Base-by-base conservation (phyloP, 1,284 basidiomycete species). In the Amylostereum chailletii region DNA sequence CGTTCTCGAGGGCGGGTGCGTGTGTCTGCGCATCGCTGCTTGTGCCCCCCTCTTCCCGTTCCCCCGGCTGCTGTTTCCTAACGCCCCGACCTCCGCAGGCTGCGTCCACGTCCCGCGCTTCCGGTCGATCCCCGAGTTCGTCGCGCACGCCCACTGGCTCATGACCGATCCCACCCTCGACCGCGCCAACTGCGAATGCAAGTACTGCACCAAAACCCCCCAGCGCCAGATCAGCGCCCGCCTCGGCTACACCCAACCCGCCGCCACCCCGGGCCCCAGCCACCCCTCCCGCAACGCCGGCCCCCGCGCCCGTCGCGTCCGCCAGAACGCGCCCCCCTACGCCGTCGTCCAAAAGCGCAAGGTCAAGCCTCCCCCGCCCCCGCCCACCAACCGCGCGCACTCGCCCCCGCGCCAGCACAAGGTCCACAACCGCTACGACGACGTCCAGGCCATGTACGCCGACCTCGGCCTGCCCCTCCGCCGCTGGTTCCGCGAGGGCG, bases 101-200 rank as follows among this genome's bases (percentile, higher is more conserved):
- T 79, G 77, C 3, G 54, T 58, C 34, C 52, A 64, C 30, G 64
- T 66, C 41, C 65, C 60, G 32, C 73, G 76, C 38, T 92, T 90
- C 63, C 83, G 90, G 39, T 90, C 88, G 3, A 70, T 80, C 7
- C 82, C 83, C 48, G 89, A 92, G 60, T 88, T 91, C 60, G 75
- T 84, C 41, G 86, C 86, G 3, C 89, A 92, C 60, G 85, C 86
- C 2, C 68, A 79, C 52, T 92, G 89, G 89, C 74, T 92, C 2
- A 72, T 83, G 62, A 68, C 70, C 3, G 79, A 86, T 53, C 61
- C 69, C 0, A 71, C 69, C 2, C 58, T 72, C 54, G 64, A 76
- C 55, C 64, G 68, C 27, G 55, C 62, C 0, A 75, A 74, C 36
- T 92, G 89, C 59, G 64, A 67, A 30, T 92, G 89, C 71, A 90